Evolutionary conservation across 331 rosid species (phyloP).

Genomic region (Telfairia occidentalis): DNA sequence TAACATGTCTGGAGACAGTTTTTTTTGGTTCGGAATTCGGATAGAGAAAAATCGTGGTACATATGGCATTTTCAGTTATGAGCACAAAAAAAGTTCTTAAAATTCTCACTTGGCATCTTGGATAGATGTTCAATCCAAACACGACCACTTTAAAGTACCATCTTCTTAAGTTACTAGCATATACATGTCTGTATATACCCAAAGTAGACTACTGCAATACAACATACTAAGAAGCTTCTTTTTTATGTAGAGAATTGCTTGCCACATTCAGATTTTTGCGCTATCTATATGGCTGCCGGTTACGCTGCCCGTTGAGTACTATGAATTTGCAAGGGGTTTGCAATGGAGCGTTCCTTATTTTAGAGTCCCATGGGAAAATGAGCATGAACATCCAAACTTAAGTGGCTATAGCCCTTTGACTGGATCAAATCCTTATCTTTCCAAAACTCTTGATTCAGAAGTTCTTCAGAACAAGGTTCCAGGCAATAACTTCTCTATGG

Average conservation of each 20-base stretch:
- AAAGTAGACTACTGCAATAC: background rate
- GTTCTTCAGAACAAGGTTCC: slow-evolving; percentile 22
- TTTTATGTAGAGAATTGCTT: slow-evolving; percentile 66
- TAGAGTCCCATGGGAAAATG: slow-evolving; percentile 65
- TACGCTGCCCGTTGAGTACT: slow-evolving; percentile 60
- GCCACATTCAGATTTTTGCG: slow-evolving; percentile 80
- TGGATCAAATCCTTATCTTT: slow-evolving; percentile 23
- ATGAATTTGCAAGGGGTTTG: slow-evolving; percentile 57
- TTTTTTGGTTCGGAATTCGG: background rate
- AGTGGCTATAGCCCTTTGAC: slow-evolving; percentile 36
- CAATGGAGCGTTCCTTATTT: slow-evolving; percentile 76
- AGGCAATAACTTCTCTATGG: slow-evolving; percentile 20
- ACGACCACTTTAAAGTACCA: background rate
- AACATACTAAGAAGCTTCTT: slow-evolving; percentile 4
- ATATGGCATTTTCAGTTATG: background rate
- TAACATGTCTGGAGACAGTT: background rate
- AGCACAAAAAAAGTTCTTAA: background rate
- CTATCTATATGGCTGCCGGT: slow-evolving; percentile 69
- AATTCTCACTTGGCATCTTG: background rate
- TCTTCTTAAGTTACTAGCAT: background rate
- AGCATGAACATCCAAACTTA: slow-evolving; percentile 22
- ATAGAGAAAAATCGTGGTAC: background rate
- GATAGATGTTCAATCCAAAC: background rate
- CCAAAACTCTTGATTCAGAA: slow-evolving; percentile 25
- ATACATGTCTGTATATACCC: background rate